phyloP scores from a whole-genome alignment of 352 stramenopile genomes.

The Phytophthora hybrid region DNA sequence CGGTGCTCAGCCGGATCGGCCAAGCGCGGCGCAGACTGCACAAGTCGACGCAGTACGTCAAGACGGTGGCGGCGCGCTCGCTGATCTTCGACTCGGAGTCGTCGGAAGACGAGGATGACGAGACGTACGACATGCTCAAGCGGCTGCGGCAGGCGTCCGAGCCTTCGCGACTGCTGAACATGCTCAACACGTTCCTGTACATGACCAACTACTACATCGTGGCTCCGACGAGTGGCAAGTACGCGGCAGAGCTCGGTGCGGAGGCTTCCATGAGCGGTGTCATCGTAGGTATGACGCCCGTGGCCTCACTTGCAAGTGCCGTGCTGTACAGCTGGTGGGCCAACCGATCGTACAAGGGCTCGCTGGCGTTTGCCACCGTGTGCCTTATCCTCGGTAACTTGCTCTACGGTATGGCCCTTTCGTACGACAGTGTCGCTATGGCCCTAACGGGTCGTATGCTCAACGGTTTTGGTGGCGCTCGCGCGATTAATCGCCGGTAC shows the following conservation, averaged over 20 bases:
- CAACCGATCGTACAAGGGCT: conserved; percentile 90
- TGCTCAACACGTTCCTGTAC: conserved; percentile 96
- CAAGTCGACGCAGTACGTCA: conserved; percentile 87
- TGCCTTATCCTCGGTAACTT: conserved; percentile 90
- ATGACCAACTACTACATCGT: conserved; percentile 99
- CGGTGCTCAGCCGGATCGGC: conserved; percentile 76
- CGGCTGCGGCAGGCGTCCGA: conserved; percentile 56
- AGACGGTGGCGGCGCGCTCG: conserved; percentile 81
- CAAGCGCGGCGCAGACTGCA: conserved; percentile 71
- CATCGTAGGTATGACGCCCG: conserved; percentile 97
- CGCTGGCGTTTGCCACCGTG: conserved; percentile 84
- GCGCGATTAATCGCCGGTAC: conserved; percentile 93
- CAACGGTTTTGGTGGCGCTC: conserved; percentile 93
- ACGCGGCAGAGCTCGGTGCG: conserved; percentile 90
- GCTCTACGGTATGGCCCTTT: conserved; percentile 85
- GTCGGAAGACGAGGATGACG: conserved; percentile 86
- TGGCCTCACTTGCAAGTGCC: conserved; percentile 94
- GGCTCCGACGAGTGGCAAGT: conserved; percentile 93
- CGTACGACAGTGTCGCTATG: conserved; percentile 86
- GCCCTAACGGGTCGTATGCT: conserved; percentile 92
- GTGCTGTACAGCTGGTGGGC: conserved; percentile 96
- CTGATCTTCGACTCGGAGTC: conserved; percentile 87
- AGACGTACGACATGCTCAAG: conserved; percentile 68
- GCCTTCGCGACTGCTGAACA: conserved; percentile 92
- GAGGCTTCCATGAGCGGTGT: conserved; percentile 92